A percentile compares a stretch with the other conserved stretches of the same genome.
phyloP scores from a whole-genome alignment of 2,329 filamentous ascomycete genomes.

The Venturiaceae sp. region DNA sequence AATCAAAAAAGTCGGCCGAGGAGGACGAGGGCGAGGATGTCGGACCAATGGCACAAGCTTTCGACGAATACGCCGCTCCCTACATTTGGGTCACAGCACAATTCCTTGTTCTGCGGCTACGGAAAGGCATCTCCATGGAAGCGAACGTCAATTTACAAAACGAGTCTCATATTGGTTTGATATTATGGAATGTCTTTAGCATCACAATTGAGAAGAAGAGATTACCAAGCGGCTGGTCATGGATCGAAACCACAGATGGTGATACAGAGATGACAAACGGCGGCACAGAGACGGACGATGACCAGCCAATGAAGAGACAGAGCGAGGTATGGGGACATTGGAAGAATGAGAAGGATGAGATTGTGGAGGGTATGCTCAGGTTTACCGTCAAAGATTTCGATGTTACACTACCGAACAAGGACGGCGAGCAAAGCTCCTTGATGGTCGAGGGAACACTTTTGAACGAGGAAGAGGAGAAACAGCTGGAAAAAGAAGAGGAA shows the following conservation, averaged over 20 bases:
- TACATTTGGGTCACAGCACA: conserved; percentile 86
- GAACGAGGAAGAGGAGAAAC: conserved; percentile 54
- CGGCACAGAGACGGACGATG: conserved; percentile 10
- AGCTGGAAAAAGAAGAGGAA: conserved; percentile 44
- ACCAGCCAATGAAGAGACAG: conserved; percentile 17
- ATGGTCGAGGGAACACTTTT: conserved; percentile 61
- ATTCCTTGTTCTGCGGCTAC: conserved; percentile 72
- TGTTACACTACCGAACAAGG: conserved; percentile 50
- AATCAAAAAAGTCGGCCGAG: conserved; percentile 6
- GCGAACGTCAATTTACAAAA: conserved; percentile 80
- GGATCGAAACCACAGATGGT: conserved; percentile 29
- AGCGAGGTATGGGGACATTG: conserved; percentile 54
- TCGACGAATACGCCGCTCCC: conserved; percentile 77
- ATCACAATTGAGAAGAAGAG: conserved; percentile 71
- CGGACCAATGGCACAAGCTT: conserved; percentile 28
- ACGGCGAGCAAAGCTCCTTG: conserved; percentile 39
- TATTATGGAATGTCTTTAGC: conserved; percentile 88
- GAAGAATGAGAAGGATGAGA: conserved; percentile 59
- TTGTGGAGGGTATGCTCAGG: conserved; percentile 58
- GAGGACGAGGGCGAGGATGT: conserved; percentile 8
- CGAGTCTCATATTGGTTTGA: conserved; percentile 78
- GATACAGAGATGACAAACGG: conserved; percentile 14
- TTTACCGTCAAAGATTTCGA: conserved; percentile 84
- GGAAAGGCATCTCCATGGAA: conserved; percentile 62
- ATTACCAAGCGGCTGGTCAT: conserved; percentile 71